Conservation (phyloP, 805 yeast genomes). For the Hagleromyces aurorensis region DNA sequence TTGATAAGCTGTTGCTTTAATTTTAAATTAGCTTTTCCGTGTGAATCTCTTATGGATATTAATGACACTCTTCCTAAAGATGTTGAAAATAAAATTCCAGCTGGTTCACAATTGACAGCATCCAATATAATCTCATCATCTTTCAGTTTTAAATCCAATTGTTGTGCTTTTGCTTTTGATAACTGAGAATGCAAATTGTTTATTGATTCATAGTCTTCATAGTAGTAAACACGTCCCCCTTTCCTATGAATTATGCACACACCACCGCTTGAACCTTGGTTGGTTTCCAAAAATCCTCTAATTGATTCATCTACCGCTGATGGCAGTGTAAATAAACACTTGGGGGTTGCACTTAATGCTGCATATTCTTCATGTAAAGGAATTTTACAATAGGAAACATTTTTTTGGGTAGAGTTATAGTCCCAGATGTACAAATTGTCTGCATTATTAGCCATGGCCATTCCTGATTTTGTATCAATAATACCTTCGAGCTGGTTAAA, state of each 20-base stretch:
- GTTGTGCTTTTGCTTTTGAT: conserved; percentile 23
- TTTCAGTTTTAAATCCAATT: conserved; percentile 17
- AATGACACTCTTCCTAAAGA: conserved; percentile 58
- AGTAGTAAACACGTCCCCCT: conserved; percentile 55
- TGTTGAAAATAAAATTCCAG: conserved; percentile 67
- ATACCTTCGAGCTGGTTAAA: conserved; percentile 31
- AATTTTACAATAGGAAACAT: conserved; percentile 35
- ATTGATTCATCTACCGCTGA: conserved; percentile 21
- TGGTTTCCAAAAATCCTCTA: conserved; percentile 42
- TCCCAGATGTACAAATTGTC: conserved; percentile 59
- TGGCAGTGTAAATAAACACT: conserved; percentile 26
- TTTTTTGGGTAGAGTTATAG: conserved; percentile 51
- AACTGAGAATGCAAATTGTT: conserved; percentile 24
- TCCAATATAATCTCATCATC: conserved; percentile 45
- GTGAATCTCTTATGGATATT: conserved; percentile 55
- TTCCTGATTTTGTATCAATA: conserved; percentile 40
- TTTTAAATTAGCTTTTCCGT: conserved; percentile 46
- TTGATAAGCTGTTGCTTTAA: conserved; percentile 24
- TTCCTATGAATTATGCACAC: conserved; percentile 53
- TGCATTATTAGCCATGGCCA: conserved; percentile 43
- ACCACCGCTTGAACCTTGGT: conserved; percentile 46
- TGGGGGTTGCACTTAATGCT: conserved; percentile 14
- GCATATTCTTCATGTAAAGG: conserved; percentile 24
- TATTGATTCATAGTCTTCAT: conserved; percentile 55
- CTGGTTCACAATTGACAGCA: conserved; percentile 58